Percentiles rank a stretch among this genome's conserved stretches.
Conservation (phyloP, 768 basidiomycete genomes). For the Suillus variegatus region DNA sequence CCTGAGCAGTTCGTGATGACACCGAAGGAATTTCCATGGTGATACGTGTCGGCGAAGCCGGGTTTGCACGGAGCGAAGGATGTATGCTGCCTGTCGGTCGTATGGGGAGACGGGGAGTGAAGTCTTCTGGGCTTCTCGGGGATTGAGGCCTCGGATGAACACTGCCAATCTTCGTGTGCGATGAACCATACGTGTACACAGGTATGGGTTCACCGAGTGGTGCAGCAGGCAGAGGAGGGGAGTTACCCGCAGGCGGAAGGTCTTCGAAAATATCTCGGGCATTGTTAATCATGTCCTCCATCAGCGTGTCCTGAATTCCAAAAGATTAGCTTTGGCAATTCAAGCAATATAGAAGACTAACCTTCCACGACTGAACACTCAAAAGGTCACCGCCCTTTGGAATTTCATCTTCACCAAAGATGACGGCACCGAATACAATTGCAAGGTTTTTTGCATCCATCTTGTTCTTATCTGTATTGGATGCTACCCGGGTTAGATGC, state of each 20-base stretch:
- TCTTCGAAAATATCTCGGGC: conserved; percentile 65
- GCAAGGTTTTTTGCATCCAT: conserved; percentile 94
- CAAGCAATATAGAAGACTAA: conserved; percentile 31
- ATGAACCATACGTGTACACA: conserved; percentile 65
- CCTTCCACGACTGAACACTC: conserved; percentile 76
- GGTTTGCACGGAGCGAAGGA: conserved; percentile 63
- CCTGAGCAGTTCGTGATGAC: conserved; percentile 23
- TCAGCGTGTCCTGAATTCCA: conserved; percentile 57
- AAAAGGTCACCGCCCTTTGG: conserved; percentile 77
- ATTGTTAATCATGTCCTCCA: conserved; percentile 85
- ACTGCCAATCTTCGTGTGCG: conserved; percentile 63
- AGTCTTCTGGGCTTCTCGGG: conserved; percentile 54
- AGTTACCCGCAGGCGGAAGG: conserved; percentile 44
- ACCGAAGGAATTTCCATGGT: conserved; percentile 33
- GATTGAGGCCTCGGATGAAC: conserved; percentile 34
- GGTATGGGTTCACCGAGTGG: conserved; percentile 65
- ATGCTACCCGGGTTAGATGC: conserved; percentile 74
- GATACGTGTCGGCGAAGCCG: conserved; percentile 49
- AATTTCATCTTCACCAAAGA: conserved; percentile 92
- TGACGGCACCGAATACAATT: conserved; percentile 85
- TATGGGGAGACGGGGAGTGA: conserved; percentile 67
- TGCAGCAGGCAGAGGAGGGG: conserved; percentile 74
- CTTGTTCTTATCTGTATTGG: conserved; percentile 75
- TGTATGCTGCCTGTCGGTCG: conserved; percentile 78
- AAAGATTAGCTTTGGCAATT: conserved; percentile 32